Conservation (phyloP, 352 stramenopile genomes). For the Globisporangium recalcitrans region DNA sequence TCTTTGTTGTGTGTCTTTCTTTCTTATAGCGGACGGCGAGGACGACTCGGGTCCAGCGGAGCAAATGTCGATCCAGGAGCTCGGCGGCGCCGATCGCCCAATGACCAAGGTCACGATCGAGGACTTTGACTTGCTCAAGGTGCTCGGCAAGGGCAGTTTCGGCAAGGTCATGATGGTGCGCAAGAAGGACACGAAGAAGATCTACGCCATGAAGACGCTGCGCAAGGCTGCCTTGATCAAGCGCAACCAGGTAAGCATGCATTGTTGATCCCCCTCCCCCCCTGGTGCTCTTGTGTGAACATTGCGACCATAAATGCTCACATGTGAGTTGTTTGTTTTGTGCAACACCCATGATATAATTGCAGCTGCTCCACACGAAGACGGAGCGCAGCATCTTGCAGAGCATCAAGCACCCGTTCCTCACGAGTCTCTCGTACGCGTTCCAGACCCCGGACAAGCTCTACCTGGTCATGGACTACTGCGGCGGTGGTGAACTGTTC, state of each 20-base stretch:
- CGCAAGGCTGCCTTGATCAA: constrained; percentile 91
- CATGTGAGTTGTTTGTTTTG: not conserved
- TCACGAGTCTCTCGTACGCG: constrained; percentile 82
- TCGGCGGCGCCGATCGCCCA: constrained; percentile 51
- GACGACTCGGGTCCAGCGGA: constrained; percentile 78
- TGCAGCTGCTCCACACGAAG: constrained; percentile 85
- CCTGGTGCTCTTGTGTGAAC: not conserved
- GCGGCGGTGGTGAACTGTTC: constrained; percentile 92
- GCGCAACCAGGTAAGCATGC: constrained; percentile 73
- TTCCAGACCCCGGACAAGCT: constrained; percentile 92
- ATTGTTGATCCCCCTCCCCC: too few relatives aligned
- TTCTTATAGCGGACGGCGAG: constrained; percentile 55
- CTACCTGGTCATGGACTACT: constrained; percentile 94
- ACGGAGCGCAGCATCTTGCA: constrained; percentile 92
- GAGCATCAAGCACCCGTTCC: constrained; percentile 90
- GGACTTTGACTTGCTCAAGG: constrained; percentile 92
- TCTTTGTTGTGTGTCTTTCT: constrained; percentile 12
- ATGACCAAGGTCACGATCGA: constrained; percentile 87
- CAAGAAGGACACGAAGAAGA: constrained; percentile 91
- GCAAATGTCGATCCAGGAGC: constrained; percentile 79
- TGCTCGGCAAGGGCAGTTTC: constrained; percentile 94
- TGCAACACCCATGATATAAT: too few relatives aligned
- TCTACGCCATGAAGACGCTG: constrained; percentile 95
- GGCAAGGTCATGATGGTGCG: constrained; percentile 95
- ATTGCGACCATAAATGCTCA: not conserved